A percentile compares a stretch with the other conserved stretches of the same genome.
Conservation (phyloP, 2,329 filamentous ascomycete genomes). For the Emydomyces testavorans region DNA sequence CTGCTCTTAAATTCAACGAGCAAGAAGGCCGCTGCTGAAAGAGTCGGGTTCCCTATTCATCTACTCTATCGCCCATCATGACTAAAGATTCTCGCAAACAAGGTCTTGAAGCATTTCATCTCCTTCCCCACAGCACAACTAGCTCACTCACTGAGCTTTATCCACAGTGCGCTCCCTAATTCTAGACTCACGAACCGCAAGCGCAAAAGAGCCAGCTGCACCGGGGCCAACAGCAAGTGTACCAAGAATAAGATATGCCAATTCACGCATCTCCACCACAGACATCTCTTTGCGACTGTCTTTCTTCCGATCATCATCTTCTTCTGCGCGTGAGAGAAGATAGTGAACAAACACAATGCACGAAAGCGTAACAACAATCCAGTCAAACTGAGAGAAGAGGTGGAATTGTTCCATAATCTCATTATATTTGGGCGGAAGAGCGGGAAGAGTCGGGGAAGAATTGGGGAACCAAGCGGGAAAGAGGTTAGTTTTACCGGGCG, state of each 20-base stretch:
- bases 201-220: neutral
- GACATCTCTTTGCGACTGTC: neutral
- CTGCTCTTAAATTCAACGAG: too few relatives aligned
- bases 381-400: constrained; percentile 1
- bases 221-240: neutral
- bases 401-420: neutral
- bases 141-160: too few relatives aligned
- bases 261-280: neutral
- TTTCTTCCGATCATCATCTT: neutral
- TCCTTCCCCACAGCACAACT: too few relatives aligned
- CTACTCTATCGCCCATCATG: too few relatives aligned
- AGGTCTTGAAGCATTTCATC: too few relatives aligned
- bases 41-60: too few relatives aligned
- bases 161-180: neutral
- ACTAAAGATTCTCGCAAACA: too few relatives aligned
- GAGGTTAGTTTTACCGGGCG: neutral
- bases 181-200: neutral
- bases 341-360: neutral
- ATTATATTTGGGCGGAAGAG: neutral
- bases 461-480: neutral
- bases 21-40: too few relatives aligned
- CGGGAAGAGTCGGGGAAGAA: neutral
- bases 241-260: neutral
- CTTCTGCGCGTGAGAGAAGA: neutral
- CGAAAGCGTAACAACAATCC: neutral